phyloP scores from a whole-genome alignment of 108 stramenopile species.

The Cyclotella atomus region DNA sequence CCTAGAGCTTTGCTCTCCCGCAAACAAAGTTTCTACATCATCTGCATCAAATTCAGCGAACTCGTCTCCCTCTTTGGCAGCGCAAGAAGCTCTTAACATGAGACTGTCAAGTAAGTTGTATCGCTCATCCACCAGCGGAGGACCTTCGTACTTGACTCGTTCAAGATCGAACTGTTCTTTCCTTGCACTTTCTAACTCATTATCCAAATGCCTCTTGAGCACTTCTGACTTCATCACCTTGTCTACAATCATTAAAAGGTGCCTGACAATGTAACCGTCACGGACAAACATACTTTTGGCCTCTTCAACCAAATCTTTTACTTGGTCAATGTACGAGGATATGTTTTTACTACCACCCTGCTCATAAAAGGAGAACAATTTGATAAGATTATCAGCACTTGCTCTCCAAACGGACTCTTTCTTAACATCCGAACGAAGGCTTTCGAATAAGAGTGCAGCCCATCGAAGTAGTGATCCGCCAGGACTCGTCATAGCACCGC shows the following conservation, averaged over 20 bases:
- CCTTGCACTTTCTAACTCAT: conserved; percentile 10
- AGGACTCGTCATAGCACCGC: conserved; percentile 62
- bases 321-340: conserved; percentile 34
- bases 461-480: conserved; percentile 70
- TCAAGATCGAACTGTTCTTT: conserved; percentile 17
- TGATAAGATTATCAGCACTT: conserved; percentile 3
- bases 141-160: conserved; percentile 15
- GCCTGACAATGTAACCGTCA: conserved; percentile 36
- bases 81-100: conserved; percentile 35
- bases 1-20: conserved; percentile 33
- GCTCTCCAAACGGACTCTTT: conserved; percentile 53
- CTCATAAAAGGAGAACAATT: conserved; percentile 14
- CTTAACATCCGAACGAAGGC: conserved; percentile 60
- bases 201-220: conserved; percentile 28
- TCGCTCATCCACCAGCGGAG: conserved; percentile 47
- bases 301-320: conserved; percentile 47
- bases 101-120: conserved; percentile 61
- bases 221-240: conserved; percentile 22
- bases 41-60: conserved; percentile 1
- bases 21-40: conserved; percentile 19
- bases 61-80: conserved; percentile 8
- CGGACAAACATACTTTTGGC: conserved; percentile 56
- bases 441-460: conserved; percentile 73
- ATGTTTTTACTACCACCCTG: conserved; percentile 11
- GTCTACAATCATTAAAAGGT: conserved; percentile 13